phyloP scores from a whole-genome alignment of 768 basidiomycete species.

The Mycena galericulata region DNA sequence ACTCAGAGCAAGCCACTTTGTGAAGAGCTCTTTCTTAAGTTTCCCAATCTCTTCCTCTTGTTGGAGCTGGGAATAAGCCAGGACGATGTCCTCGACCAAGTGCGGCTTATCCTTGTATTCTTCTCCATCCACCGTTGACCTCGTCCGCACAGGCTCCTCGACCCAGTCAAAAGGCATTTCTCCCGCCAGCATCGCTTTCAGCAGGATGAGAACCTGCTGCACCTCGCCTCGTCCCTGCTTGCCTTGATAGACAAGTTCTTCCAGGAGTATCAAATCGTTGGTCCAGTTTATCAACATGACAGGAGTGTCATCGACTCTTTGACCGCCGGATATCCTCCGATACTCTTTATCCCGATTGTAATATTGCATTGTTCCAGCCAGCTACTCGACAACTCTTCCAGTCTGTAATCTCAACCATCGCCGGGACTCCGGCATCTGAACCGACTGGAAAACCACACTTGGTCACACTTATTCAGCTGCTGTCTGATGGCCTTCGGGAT shows the following conservation, averaged over 20 bases:
- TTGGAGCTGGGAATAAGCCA: no score
- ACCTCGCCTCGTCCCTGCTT: constrained; percentile 8
- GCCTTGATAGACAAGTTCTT: neutral
- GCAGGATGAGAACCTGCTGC: neutral
- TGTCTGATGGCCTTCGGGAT: neutral
- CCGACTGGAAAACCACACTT: neutral
- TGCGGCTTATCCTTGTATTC: constrained; percentile 10
- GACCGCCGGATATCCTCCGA: no score
- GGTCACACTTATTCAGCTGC: neutral
- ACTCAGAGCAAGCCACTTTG: no score
- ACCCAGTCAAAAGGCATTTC: constrained; percentile 20
- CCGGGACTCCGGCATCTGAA: neutral
- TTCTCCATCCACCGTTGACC: neutral
- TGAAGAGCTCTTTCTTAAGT: no score
- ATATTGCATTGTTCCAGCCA: neutral
- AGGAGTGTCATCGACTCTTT: no score
- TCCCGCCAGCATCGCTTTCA: neutral
- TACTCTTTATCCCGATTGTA: neutral
- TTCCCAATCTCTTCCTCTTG: no score
- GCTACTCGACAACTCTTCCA: neutral
- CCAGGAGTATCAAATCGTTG: neutral
- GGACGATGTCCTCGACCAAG: constrained; percentile 7
- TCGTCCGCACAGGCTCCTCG: neutral
- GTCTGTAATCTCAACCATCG: neutral
- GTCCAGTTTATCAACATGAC: neutral